Conservation (phyloP, 306 rosid species). For the Geum urbanum region DNA sequence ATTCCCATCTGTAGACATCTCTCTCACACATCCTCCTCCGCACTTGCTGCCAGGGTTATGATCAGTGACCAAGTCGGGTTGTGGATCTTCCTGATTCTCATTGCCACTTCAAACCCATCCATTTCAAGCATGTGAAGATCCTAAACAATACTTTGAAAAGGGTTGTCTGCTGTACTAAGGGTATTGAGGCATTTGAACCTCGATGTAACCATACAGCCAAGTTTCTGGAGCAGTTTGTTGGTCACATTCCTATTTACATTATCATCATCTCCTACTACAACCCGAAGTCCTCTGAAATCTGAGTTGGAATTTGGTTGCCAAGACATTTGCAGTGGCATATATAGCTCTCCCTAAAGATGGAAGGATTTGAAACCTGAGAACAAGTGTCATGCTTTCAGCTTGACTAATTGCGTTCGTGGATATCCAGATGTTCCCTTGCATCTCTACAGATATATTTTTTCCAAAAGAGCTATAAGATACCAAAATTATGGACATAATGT, state of each 20-base stretch:
- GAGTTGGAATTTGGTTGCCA: conserved; percentile 39
- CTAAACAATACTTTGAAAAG: conserved; percentile 45
- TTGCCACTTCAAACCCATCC: conserved; percentile 74
- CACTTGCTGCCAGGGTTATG: conserved; percentile 60
- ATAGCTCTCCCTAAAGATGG: conserved; percentile 39
- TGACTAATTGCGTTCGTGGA: conserved; percentile 44
- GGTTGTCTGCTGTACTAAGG: conserved; percentile 32
- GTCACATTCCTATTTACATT: conserved; percentile 64
- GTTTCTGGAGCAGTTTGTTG: conserved; percentile 73
- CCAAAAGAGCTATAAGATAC: conserved; percentile 26
- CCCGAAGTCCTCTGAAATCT: conserved; percentile 51
- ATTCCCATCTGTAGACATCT: conserved; percentile 67
- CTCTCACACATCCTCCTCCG: conserved; percentile 62
- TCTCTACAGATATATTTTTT: conserved; percentile 55
- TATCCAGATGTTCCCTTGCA: conserved; percentile 78
- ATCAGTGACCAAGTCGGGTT: conserved; percentile 61
- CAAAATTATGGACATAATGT: neutral
- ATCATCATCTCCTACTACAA: conserved; percentile 64
- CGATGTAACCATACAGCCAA: conserved; percentile 63
- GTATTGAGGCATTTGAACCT: conserved; percentile 62
- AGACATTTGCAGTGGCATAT: conserved; percentile 23
- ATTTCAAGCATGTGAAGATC: conserved; percentile 82
- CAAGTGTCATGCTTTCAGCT: conserved; percentile 63
- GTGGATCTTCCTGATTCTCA: conserved; percentile 51
- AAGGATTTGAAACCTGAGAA: conserved; percentile 55